These are phyloP conservation scores for Dysphania ambrosioides DNA, from an alignment of 148 eudicot genomes.

Conservation along the genomic window DNA sequence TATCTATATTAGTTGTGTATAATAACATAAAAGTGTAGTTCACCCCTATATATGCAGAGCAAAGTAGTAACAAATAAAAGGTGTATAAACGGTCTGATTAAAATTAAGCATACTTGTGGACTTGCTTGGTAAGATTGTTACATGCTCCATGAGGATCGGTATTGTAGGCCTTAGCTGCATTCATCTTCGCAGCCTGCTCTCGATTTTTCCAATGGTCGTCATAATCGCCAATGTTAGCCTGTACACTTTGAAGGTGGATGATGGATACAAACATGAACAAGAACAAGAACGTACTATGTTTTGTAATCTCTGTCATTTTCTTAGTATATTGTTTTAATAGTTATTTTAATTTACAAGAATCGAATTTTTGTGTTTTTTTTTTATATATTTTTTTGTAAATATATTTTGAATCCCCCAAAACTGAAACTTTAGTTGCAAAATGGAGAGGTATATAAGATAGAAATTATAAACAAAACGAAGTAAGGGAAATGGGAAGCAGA, in stretches of 20 bases:
- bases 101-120: conserved; percentile 34
- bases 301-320: conserved; percentile 25
- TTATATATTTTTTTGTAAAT: too few species aligned
- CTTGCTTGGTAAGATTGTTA: conserved; percentile 27
- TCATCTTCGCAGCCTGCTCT: conserved; percentile 30
- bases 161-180: conserved; percentile 33
- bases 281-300: conserved; percentile 11
- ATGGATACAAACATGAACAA: conserved; percentile 28
- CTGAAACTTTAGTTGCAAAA: not conserved
- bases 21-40: too few species aligned
- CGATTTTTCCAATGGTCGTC: conserved; percentile 50
- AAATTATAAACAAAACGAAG: conserved; percentile 21
- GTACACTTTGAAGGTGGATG: conserved; percentile 15
- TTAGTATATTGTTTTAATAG: not conserved
- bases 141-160: conserved; percentile 36
- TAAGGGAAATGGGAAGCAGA: conserved; percentile 31
- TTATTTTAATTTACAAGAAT: not conserved
- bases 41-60: not conserved
- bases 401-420: not conserved
- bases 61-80: not conserved
- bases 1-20: too few species aligned
- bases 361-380: too few species aligned
- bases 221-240: conserved; percentile 28
- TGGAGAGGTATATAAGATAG: conserved; percentile 8
- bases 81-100: not conserved